phyloP scores from a whole-genome alignment of 2,329 filamentous ascomycete species.

The Hypocreales sp. region DNA sequence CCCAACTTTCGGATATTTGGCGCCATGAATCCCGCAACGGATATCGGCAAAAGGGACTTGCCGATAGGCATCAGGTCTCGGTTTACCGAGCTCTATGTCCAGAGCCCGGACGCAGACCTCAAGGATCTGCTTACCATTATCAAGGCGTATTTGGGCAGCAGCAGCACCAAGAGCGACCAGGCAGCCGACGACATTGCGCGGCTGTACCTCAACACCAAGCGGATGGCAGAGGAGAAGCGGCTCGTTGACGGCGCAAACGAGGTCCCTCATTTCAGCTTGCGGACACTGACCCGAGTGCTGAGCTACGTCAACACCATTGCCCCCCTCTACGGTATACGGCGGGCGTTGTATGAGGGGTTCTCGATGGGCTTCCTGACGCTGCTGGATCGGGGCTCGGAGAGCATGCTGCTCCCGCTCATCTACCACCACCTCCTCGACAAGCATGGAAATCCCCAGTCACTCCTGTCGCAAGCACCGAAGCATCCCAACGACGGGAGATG shows the following conservation, averaged over 20 bases:
- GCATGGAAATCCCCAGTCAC: constrained; percentile 48
- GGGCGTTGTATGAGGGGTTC: constrained; percentile 87
- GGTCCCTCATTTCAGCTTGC: constrained; percentile 90
- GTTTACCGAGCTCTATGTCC: constrained; percentile 92
- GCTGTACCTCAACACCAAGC: constrained; percentile 79
- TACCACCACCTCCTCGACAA: constrained; percentile 63
- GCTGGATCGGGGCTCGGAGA: constrained; percentile 68
- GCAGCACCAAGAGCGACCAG: constrained; percentile 55
- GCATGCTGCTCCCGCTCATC: constrained; percentile 63
- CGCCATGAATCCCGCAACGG: constrained; percentile 97
- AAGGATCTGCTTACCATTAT: constrained; percentile 83
- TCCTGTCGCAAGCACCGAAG: constrained; percentile 65
- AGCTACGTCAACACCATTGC: constrained; percentile 78
- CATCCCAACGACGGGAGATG: constrained; percentile 59
- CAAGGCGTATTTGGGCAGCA: constrained; percentile 66
- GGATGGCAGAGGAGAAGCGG: constrained; percentile 62
- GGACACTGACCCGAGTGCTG: constrained; percentile 80
- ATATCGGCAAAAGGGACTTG: constrained; percentile 90
- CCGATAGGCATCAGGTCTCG: constrained; percentile 76
- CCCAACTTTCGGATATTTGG: constrained; percentile 92
- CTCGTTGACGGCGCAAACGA: constrained; percentile 87
- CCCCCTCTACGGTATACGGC: constrained; percentile 66
- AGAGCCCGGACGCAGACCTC: constrained; percentile 72
- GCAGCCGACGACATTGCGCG: constrained; percentile 68
- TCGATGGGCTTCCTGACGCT: constrained; percentile 96